Base-by-base conservation (phyloP, 345 rosid species). In the Gossypioides kirkii region DNA sequence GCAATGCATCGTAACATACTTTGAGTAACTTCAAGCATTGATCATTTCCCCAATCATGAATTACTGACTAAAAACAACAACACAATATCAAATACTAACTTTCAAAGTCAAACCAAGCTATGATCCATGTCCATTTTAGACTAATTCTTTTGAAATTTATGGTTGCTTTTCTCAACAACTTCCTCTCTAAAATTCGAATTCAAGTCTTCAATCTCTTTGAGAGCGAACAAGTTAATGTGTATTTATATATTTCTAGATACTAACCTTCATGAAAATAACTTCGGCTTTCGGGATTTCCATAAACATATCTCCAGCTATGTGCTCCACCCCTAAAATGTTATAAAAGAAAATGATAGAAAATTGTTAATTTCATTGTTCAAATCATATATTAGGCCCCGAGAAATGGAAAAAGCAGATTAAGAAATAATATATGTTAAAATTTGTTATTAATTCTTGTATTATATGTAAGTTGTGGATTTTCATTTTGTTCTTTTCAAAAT, bases 231-330 rank as follows among this genome's bases (percentile, higher is more conserved):
- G 5, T 5, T 32, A 32, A 5, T 32, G 6, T 32, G 1, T 6
- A 32, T 32, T 32, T 32, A 46, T 16, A 6, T 52, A 4, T 16
- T 52, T 52, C 8, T 52, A 52, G 3, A 10, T 46, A 46, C 63
- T 72, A 61, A 81, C 80, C 78, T 82, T 82, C 77, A 86, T 66
- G 70, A 86, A 76, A 59, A 84, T 81, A 32, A 82, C 83, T 59
- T 86, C 81, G 28, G 77, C 87, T 60, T 41, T 55, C 7, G 89
- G 89, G 56, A 84, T 73, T 55, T 64, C 36, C 2, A 47, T 42
- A 58, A 78, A 77, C 80, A 82, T 82, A 72, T 86, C 85, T 56
- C 85, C 84, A 25, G 75, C 76, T 0, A 80, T 78, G 73, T 82
- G 80, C 10, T 79, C 72, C 22, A 84, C 77, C 28, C 83, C 78